phyloP scores from a whole-genome alignment of 208 protist species.

The Leishmania turanica region DNA sequence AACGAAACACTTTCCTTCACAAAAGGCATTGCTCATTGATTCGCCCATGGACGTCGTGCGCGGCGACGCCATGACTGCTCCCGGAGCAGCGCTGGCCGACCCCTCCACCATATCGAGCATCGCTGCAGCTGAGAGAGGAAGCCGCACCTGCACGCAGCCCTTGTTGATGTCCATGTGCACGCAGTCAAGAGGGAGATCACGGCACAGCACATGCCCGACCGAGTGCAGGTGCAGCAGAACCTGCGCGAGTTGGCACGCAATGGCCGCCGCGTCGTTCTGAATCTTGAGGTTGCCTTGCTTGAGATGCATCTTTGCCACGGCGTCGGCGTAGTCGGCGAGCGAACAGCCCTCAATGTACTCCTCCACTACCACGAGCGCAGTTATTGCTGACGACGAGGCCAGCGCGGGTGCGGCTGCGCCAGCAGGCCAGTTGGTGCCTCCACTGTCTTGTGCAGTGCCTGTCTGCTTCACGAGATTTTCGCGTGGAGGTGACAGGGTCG shows the following conservation, averaged over 20 bases:
- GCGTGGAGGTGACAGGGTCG: background rate
- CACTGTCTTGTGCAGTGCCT: background rate
- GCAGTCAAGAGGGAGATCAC: constrained; percentile 8
- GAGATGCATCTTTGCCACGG: constrained; percentile 2
- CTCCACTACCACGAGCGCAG: constrained; percentile 23
- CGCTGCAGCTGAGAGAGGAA: constrained; percentile 14
- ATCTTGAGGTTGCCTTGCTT: background rate
- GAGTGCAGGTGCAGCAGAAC: constrained; percentile 20
- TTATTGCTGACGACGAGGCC: background rate
- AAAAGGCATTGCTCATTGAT: too few species aligned
- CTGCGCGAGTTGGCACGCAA: constrained; percentile 22
- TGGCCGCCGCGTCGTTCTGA: constrained; percentile 17
- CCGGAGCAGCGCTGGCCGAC: too few species aligned
- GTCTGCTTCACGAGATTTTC: background rate
- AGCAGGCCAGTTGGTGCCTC: background rate
- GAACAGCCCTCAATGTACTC: constrained; percentile 30
- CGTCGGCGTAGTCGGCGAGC: constrained; percentile 28
- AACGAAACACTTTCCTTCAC: background rate
- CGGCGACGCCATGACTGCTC: background rate
- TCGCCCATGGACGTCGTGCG: background rate
- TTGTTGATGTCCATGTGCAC: constrained; percentile 17
- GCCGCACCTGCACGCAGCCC: constrained; percentile 20
- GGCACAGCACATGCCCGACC: constrained; percentile 12
- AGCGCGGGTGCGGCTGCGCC: background rate
- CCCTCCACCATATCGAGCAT: constrained; percentile 7